phyloP scores from a whole-genome alignment of 441 rosid species.

The Rhodomyrtus psidioides region DNA sequence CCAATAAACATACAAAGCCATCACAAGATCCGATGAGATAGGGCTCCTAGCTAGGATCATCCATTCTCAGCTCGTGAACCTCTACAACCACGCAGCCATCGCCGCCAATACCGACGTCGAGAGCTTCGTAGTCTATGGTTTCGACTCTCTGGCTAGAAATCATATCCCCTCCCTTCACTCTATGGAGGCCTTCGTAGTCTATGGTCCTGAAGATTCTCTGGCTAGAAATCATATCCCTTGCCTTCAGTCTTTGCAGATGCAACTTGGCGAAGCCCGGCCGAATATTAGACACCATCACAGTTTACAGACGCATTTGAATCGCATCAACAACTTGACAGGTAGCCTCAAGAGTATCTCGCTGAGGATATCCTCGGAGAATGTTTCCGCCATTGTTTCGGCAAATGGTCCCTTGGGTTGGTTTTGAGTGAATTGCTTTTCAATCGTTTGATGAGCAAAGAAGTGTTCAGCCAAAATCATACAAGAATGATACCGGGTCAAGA shows the following conservation, averaged over 20 bases:
- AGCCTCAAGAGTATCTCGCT: neutral
- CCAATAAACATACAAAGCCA: neutral
- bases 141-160: neutral
- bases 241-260: neutral
- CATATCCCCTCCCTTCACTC: neutral
- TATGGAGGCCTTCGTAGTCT: too few relatives aligned
- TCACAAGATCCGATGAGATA: neutral
- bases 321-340: neutral
- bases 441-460: too few relatives aligned
- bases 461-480: too few relatives aligned
- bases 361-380: neutral
- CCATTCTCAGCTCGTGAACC: too few relatives aligned
- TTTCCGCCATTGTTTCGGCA: neutral
- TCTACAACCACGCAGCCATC: too few relatives aligned
- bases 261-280: neutral
- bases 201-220: neutral
- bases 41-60: too few relatives aligned
- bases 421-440: too few relatives aligned
- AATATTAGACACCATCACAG: neutral
- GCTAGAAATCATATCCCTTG: too few relatives aligned
- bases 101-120: too few relatives aligned
- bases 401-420: too few relatives aligned
- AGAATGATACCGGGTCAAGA: too few relatives aligned
- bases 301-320: neutral
- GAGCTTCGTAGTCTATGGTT: neutral